These are phyloP conservation scores for Alloteropsis angusta DNA, from an alignment of 202 grass and related monocot species.

Conservation along the genomic window DNA sequence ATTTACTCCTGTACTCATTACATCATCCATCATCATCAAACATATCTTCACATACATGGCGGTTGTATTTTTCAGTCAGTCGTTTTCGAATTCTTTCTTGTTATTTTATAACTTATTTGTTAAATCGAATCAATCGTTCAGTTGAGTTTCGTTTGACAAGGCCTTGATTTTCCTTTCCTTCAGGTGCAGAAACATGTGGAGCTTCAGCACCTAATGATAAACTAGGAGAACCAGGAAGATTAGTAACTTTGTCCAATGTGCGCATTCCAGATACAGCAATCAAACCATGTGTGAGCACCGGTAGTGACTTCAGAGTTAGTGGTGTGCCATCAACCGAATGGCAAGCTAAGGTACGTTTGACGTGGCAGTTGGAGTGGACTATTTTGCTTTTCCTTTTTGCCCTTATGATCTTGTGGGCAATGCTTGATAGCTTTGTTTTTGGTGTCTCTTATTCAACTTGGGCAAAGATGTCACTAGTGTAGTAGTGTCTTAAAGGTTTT, in stretches of 20 bases:
- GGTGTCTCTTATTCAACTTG: background rate
- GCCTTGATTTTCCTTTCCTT: background rate
- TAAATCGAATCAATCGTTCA: background rate
- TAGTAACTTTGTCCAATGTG: conserved; percentile 21
- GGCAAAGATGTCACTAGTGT: background rate
- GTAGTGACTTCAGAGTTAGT: conserved; percentile 36
- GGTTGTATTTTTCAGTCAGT: background rate
- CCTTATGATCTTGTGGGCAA: background rate
- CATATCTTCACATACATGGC: background rate
- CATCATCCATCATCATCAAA: background rate
- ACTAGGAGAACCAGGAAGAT: conserved; percentile 16
- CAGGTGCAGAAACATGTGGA: conserved; percentile 34
- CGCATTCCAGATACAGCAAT: conserved; percentile 24
- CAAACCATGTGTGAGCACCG: conserved; percentile 32
- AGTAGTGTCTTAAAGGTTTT: background rate
- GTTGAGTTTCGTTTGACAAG: background rate
- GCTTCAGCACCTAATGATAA: conserved; percentile 26
- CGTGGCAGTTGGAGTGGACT: background rate
- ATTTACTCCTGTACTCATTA: background rate
- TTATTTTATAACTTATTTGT: background rate
- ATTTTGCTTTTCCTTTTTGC: background rate
- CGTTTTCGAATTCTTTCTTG: background rate
- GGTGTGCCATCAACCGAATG: conserved; percentile 38
- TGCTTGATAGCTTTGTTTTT: background rate
- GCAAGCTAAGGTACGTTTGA: conserved; percentile 41